phyloP scores from a whole-genome alignment of 2,329 filamentous ascomycete genomes.

The Acrocalymma vagum region DNA sequence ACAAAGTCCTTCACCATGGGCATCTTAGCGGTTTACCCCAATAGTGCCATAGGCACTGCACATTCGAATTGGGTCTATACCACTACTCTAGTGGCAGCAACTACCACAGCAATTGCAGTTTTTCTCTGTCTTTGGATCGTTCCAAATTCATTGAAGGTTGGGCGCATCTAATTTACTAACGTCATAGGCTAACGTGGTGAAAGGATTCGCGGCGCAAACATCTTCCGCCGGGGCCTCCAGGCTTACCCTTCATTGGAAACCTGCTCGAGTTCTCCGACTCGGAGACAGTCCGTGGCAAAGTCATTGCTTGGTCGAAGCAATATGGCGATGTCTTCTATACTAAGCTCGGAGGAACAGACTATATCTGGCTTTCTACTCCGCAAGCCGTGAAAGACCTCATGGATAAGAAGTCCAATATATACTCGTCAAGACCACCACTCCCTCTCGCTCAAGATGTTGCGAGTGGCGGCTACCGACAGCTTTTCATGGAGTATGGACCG shows the following conservation, averaged over 20 bases:
- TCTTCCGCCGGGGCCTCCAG: constrained; percentile 2
- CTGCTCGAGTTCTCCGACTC: constrained; percentile 1
- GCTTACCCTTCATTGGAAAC: constrained; percentile 3
- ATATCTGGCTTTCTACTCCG: constrained; percentile 16
- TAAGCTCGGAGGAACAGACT: constrained; percentile 15
- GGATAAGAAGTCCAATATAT: constrained; percentile 14
- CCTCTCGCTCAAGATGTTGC: constrained; percentile 18
- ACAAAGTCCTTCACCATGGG: no score
- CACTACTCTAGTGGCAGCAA: no score
- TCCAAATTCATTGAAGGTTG: background rate
- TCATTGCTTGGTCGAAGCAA: constrained; percentile 6
- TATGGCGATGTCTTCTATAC: constrained; percentile 19
- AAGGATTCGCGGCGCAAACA: constrained; percentile 4
- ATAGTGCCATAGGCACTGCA: no score
- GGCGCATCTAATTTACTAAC: background rate
- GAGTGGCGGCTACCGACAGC: constrained; percentile 1
- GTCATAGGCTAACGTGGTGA: background rate
- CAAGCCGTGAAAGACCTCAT: constrained; percentile 19
- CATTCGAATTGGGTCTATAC: no score
- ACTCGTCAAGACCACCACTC: constrained; percentile 15
- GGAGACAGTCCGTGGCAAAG: constrained; percentile 1
- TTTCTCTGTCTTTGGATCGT: background rate
- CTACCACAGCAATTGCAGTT: no score
- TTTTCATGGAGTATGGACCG: constrained; percentile 3
- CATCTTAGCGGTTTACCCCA: no score